phyloP scores from a whole-genome alignment of 2,329 filamentous ascomycete genomes.

The Fusarium udum region DNA sequence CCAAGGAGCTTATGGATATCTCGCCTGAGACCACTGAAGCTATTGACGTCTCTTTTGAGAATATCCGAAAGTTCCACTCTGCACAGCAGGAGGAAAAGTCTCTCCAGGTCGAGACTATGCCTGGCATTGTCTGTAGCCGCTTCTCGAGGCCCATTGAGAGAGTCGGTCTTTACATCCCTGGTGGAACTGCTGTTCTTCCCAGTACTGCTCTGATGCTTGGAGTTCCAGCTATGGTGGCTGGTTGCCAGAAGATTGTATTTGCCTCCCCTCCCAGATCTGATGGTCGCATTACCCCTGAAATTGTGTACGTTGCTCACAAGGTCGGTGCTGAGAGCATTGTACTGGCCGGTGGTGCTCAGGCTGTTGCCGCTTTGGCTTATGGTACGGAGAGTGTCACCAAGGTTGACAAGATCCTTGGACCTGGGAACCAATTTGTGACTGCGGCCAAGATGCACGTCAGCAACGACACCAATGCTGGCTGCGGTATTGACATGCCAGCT shows the following conservation, averaged over 20 bases:
- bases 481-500: conserved; percentile 98
- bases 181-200: conserved; percentile 95
- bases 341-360: conserved; percentile 93
- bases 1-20: conserved; percentile 84
- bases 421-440: conserved; percentile 98
- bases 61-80: conserved; percentile 92
- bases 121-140: conserved; percentile 91
- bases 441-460: conserved; percentile 98
- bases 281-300: conserved; percentile 92
- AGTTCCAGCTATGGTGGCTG: conserved; percentile 96
- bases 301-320: conserved; percentile 97
- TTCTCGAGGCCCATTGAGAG: conserved; percentile 93
- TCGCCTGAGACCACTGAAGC: conserved; percentile 84
- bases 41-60: conserved; percentile 94
- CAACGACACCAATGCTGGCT: conserved; percentile 95
- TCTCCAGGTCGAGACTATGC: conserved; percentile 94
- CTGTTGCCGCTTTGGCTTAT: conserved; percentile 95
- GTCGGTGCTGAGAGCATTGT: conserved; percentile 96
- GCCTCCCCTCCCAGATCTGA: conserved; percentile 91
- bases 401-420: conserved; percentile 98
- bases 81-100: conserved; percentile 88
- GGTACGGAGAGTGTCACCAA: conserved; percentile 94
- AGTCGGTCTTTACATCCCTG: conserved; percentile 96
- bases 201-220: conserved; percentile 98
- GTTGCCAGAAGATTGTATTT: conserved; percentile 93